phyloP scores from a whole-genome alignment of 106 monocot genomes.

The Triglochin maritima region DNA sequence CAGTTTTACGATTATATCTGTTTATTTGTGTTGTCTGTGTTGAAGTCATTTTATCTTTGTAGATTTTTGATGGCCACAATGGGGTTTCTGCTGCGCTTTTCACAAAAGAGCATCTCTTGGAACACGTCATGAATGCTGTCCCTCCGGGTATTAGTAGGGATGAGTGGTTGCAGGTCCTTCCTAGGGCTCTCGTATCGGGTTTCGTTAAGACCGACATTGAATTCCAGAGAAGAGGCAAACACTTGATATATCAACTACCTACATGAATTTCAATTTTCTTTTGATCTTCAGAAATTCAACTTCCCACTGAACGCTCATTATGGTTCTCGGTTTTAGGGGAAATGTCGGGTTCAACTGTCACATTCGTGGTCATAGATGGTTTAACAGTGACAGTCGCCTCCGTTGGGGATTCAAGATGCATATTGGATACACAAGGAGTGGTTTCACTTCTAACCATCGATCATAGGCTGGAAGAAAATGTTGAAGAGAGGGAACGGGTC shows the following conservation, averaged over 20 bases:
- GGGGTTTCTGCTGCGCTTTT: conserved; percentile 88
- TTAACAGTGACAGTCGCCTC: conserved; percentile 89
- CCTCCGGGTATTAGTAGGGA: conserved; percentile 65
- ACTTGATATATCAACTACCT: not conserved
- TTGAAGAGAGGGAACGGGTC: conserved; percentile 84
- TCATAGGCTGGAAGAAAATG: conserved; percentile 93
- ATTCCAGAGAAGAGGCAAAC: conserved; percentile 75
- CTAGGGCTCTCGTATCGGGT: conserved; percentile 72
- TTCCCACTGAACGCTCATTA: too few relatives aligned
- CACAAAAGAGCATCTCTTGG: conserved; percentile 73
- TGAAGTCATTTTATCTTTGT: not conserved
- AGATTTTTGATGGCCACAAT: conserved; percentile 98
- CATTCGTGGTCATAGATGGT: conserved; percentile 83
- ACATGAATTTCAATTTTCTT: not conserved
- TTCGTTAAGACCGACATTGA: conserved; percentile 96
- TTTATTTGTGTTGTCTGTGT: too few relatives aligned
- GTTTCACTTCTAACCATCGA: conserved; percentile 83
- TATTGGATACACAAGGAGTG: conserved; percentile 56
- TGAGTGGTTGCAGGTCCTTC: conserved; percentile 83
- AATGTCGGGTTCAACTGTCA: conserved; percentile 79
- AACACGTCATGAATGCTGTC: conserved; percentile 74
- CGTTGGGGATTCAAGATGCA: conserved; percentile 93
- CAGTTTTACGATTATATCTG: too few relatives aligned
- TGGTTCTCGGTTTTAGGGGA: conserved; percentile 31
- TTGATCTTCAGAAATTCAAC: not conserved